Percentiles rank a stretch among this genome's conserved stretches.
These are phyloP conservation scores for Phytophthora lateralis DNA, from an alignment of 352 stramenopile genomes.

Conservation along the genomic window DNA sequence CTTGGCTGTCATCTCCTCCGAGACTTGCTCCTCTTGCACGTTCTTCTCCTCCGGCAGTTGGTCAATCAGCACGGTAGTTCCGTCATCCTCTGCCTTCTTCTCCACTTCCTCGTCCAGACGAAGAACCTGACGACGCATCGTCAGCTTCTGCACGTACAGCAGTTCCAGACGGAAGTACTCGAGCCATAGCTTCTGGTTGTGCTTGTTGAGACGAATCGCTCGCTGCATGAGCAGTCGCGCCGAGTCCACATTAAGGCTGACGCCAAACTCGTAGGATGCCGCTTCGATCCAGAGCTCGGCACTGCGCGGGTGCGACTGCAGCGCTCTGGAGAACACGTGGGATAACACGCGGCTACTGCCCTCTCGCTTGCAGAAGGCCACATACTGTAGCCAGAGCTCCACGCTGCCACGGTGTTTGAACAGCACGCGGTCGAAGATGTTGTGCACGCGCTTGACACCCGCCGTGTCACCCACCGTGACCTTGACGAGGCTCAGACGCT, in stretches of 20 bases:
- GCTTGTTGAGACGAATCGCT: conserved; percentile 90
- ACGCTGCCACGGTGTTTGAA: conserved; percentile 89
- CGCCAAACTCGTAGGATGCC: conserved; percentile 89
- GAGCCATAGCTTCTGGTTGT: conserved; percentile 84
- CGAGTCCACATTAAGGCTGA: conserved; percentile 86
- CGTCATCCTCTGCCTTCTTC: conserved; percentile 21
- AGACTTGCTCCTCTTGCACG: conserved; percentile 33
- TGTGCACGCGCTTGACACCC: conserved; percentile 74
- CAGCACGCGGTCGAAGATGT: conserved; percentile 87
- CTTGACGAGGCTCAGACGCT: conserved; percentile 71
- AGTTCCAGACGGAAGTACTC: conserved; percentile 93
- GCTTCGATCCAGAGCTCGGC: conserved; percentile 91
- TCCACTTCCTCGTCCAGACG: conserved; percentile 56
- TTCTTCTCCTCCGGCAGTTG: conserved; percentile 62
- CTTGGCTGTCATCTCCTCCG: conserved; percentile 50
- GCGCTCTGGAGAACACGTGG: conserved; percentile 81
- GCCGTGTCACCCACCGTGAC: conserved; percentile 75
- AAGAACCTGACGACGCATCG: conserved; percentile 78
- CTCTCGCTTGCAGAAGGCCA: conserved; percentile 85
- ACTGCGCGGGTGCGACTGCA: conserved; percentile 88
- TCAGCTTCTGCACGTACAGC: conserved; percentile 91
- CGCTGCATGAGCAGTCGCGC: conserved; percentile 92
- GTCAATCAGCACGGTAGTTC: conserved; percentile 59
- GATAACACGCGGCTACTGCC: conserved; percentile 73
- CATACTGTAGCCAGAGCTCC: conserved; percentile 92